A percentile compares a stretch with the other conserved stretches of the same genome.
Conservation (phyloP, 2,329 filamentous ascomycete genomes). For the Aureobasidium sp. region DNA sequence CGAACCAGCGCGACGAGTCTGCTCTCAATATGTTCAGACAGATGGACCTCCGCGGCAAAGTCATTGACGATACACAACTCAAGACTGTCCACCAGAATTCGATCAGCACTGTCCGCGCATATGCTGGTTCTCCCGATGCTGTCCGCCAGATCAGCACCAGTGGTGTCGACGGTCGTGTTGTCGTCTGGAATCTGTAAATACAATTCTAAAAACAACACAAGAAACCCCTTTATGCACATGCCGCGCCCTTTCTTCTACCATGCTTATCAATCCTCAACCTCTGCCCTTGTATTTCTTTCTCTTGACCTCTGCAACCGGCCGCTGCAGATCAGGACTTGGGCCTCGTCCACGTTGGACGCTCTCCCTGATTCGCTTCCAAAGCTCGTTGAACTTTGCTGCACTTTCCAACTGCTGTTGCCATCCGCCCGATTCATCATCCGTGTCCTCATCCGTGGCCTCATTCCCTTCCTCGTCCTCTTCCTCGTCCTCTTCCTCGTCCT, state of each 20-base stretch:
- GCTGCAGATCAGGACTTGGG: background rate
- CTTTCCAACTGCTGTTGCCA: background rate
- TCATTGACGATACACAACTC: conserved; percentile 84
- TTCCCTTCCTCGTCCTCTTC: background rate
- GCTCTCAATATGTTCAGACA: conserved; percentile 97
- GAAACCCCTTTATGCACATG: background rate
- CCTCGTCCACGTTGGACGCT: background rate
- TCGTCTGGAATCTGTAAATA: conserved; percentile 37
- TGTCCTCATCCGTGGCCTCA: no score
- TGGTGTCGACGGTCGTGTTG: conserved; percentile 39
- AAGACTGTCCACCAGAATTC: conserved; percentile 97
- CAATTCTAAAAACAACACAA: background rate
- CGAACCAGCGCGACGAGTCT: conserved; percentile 69
- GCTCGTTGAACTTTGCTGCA: background rate
- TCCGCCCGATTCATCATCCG: no score
- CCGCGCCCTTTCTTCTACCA: background rate
- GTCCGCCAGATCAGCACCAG: conserved; percentile 72
- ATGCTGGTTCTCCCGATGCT: conserved; percentile 45
- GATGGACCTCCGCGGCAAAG: conserved; percentile 96
- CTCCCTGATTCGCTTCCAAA: background rate
- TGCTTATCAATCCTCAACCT: background rate
- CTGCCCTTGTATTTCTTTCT: background rate
- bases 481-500: background rate
- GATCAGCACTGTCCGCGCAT: conserved; percentile 74
- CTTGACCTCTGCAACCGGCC: background rate